Evolutionary conservation across 495 filamentous ascomycete species (phyloP).

Genomic region (Rusavskia elegans): DNA sequence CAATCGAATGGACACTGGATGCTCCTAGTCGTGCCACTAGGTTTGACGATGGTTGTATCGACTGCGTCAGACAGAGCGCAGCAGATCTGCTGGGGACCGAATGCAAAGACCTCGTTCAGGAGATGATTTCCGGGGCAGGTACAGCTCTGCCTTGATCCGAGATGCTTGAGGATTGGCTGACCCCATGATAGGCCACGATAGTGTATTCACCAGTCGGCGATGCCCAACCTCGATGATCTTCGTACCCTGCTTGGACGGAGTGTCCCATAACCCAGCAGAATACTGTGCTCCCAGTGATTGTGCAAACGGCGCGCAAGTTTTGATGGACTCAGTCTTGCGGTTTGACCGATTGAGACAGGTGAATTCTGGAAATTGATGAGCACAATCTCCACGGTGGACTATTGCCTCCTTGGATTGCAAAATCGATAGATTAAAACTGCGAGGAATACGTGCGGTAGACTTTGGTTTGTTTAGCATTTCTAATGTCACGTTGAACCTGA

Average conservation of each 20-base stretch:
- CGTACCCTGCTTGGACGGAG: slow-evolving; percentile 46
- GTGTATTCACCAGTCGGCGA: slow-evolving; percentile 37
- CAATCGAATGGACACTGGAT: slow-evolving; percentile 42
- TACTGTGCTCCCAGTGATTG: slow-evolving; percentile 46
- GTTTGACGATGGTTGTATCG: slow-evolving; percentile 57
- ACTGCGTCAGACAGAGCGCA: slow-evolving; percentile 46
- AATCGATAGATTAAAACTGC: no score
- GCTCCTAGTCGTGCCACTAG: slow-evolving; percentile 47
- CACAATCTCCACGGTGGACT: slow-evolving; percentile 13
- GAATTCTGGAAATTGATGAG: slow-evolving; percentile 2
- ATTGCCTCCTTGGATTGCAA: no score
- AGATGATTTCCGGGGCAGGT: slow-evolving; percentile 39
- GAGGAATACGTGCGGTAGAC: no score
- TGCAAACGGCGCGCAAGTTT: slow-evolving; percentile 44
- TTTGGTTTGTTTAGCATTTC: no score
- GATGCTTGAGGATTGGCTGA: neutral
- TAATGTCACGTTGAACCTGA: neutral
- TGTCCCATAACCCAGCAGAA: slow-evolving; percentile 50
- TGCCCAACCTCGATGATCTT: slow-evolving; percentile 54
- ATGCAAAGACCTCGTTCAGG: slow-evolving; percentile 21
- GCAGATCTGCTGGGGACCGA: slow-evolving; percentile 32
- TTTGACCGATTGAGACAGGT: slow-evolving; percentile 32
- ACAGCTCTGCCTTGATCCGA: neutral
- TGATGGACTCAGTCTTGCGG: slow-evolving; percentile 40
- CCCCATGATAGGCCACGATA: neutral